Percentiles rank a stretch among this genome's conserved stretches.
These are phyloP conservation scores for Kwoniella heveanensis DNA, from an alignment of 768 basidiomycete genomes.

Conservation along the genomic window DNA sequence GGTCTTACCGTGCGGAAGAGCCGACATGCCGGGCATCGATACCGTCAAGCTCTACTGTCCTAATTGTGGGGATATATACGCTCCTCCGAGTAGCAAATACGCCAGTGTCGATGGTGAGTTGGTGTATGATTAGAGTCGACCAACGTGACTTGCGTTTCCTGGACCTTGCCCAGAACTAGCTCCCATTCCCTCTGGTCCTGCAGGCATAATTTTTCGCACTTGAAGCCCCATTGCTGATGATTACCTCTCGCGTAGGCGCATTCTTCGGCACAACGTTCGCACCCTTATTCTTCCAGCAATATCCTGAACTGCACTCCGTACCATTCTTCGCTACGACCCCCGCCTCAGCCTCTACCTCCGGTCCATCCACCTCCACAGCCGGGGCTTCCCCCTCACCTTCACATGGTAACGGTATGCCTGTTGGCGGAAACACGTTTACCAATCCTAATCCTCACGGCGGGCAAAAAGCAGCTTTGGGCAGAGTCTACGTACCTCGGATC, in stretches of 20 bases:
- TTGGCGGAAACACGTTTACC: conserved; percentile 62
- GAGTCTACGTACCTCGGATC: conserved; percentile 86
- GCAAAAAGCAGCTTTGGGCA: conserved; percentile 81
- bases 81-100: conserved; percentile 91
- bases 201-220: no score
- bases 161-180: no score
- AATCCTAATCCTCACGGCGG: conserved; percentile 73
- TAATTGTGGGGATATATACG: conserved; percentile 95
- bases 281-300: conserved; percentile 96
- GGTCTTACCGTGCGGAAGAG: conserved; percentile 91
- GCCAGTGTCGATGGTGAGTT: conserved; percentile 88
- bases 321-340: conserved; percentile 70
- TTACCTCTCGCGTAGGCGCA: conserved; percentile 70
- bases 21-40: conserved; percentile 92
- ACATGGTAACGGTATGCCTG: neutral
- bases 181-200: no score
- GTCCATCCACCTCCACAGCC: conserved; percentile 21
- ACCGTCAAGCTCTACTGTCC: conserved; percentile 98
- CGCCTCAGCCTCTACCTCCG: conserved; percentile 18
- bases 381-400: conserved; percentile 16
- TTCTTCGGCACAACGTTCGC: conserved; percentile 99
- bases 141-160: no score
- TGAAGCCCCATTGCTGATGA: no score
- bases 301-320: conserved; percentile 89
- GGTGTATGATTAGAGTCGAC: no score